Base-by-base conservation (phyloP, 805 yeast species). In the Scheffersomyces stipitis region DNA sequence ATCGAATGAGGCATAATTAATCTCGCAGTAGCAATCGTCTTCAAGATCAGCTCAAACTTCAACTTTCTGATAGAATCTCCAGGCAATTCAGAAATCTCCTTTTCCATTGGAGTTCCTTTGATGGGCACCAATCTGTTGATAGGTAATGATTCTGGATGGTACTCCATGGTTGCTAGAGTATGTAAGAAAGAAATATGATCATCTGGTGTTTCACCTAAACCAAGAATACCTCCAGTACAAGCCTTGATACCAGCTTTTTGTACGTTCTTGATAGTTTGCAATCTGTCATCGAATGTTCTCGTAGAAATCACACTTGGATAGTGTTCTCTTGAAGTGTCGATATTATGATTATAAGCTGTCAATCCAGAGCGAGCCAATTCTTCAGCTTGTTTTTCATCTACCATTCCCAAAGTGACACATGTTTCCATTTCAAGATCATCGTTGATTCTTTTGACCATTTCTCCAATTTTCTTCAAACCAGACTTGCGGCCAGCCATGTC, bases 81-180 rank as follows among this genome's bases (percentile, higher is more conserved):
- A 8, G 73, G 73, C 37, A 60, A 54, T 30, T 50, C 45, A 38
- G 50, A 50, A 7, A 78, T 56, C 41, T 78, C 84, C 31, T 75
- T 75, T 18, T 74, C 82, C 67, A 85, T 75, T 14, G 88, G 88
- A 0, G 93, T 85, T 2, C 93, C 93, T 42, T 80, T 76, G 37
- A 85, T 84, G 2, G 89, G 80, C n/a, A 85, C 87, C 31, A 85
- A 65, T 48, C 85, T 70, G 56, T 85, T 85, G 46, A 85, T 83
- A n/a, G 93, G 93, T 36, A 85, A 67, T 1, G 88, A 81, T 57
- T 85, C 93, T 1, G 93, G 93, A 47, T 85, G 91, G n/a, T 67
- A 60, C 2, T 73, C 71, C 80, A 86, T 68, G 5, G 81, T 84
- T 1, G 88, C 69, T 40, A 85, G 60, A 0, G 90, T 82, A 51